Evolutionary conservation across 345 rosid genomes (phyloP).

Genomic region (Hibiscus trionum): DNA sequence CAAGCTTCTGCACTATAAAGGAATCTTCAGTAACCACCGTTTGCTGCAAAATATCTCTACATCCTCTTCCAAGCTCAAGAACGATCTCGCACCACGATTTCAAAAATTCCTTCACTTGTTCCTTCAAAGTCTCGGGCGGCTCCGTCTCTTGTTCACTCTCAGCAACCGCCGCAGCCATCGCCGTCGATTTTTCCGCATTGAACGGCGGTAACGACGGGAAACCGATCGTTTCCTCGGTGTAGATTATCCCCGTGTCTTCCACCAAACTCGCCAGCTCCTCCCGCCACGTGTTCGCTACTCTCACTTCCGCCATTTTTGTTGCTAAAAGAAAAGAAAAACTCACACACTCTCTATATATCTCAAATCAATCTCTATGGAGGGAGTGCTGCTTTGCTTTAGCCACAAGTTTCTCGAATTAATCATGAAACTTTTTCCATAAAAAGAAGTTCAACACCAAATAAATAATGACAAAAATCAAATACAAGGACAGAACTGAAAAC

Average conservation of each 20-base stretch:
- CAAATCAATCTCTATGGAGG: slow-evolving; percentile 10
- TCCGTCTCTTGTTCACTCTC: slow-evolving; percentile 15
- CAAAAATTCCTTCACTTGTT: slow-evolving; percentile 60
- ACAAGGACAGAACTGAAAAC: slow-evolving; percentile 21
- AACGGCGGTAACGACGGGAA: slow-evolving; percentile 21
- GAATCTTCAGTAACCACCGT: slow-evolving; percentile 62
- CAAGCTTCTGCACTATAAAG: slow-evolving; percentile 57
- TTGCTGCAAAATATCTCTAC: slow-evolving; percentile 59
- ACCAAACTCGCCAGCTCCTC: slow-evolving; percentile 63
- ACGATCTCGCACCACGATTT: slow-evolving; percentile 94
- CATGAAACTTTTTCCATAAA: not conserved
- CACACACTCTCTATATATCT: not conserved
- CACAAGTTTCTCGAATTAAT: slow-evolving; percentile 10
- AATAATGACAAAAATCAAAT: slow-evolving; percentile 6
- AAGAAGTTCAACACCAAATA: not conserved
- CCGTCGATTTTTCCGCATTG: slow-evolving; percentile 11
- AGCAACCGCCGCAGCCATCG: slow-evolving; percentile 9
- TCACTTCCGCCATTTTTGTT: slow-evolving; percentile 49
- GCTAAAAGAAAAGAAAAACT: not conserved
- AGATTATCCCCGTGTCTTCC: slow-evolving; percentile 37
- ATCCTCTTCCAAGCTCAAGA: slow-evolving; percentile 69
- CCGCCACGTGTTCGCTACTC: slow-evolving; percentile 53
- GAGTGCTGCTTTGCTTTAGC: slow-evolving; percentile 11
- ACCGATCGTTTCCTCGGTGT: slow-evolving; percentile 37
- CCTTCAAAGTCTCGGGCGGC: slow-evolving; percentile 51